A percentile compares a stretch with the other conserved stretches of the same genome.
These are phyloP conservation scores for Clonostachys rosea DNA, from an alignment of 2,329 filamentous ascomycete species.

Conservation along the genomic window DNA sequence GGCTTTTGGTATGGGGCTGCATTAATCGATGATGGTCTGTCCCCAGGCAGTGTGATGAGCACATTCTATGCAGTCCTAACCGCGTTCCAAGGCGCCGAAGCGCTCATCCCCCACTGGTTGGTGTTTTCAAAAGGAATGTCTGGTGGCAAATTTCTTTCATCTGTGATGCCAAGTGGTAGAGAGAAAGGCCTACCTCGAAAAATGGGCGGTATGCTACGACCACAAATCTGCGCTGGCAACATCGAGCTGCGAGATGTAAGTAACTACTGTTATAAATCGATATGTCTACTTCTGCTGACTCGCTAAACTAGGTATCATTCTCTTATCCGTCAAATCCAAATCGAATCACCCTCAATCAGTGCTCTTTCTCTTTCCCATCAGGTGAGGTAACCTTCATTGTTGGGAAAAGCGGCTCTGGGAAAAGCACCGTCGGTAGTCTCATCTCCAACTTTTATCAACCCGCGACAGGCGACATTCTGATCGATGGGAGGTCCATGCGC, in stretches of 20 bases:
- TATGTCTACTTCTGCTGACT: constrained; percentile 6
- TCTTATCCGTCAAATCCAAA: constrained; percentile 70
- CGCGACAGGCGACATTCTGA: constrained; percentile 55
- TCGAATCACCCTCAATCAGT: constrained; percentile 52
- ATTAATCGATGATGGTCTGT: constrained; percentile 57
- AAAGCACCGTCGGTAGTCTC: constrained; percentile 82
- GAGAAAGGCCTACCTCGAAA: neutral
- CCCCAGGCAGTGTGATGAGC: constrained; percentile 67
- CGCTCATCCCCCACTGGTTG: constrained; percentile 71
- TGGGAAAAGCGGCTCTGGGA: constrained; percentile 84
- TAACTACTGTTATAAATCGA: neutral
- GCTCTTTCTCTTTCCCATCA: constrained; percentile 65
- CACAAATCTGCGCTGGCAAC: constrained; percentile 52
- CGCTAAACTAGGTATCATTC: constrained; percentile 62
- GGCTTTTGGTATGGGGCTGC: constrained; percentile 85
- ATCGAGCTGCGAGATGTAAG: constrained; percentile 66
- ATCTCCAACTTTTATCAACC: constrained; percentile 75
- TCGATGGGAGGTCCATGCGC: constrained; percentile 64
- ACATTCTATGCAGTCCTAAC: constrained; percentile 81
- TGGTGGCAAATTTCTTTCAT: constrained; percentile 53
- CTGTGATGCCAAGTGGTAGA: constrained; percentile 2
- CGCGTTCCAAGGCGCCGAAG: constrained; percentile 70
- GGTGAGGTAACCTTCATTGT: constrained; percentile 76
- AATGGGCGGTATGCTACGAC: constrained; percentile 12
- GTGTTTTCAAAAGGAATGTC: constrained; percentile 74